Evolutionary conservation across 2,329 filamentous ascomycete species (phyloP).

Genomic region (Pyricularia grisea): DNA sequence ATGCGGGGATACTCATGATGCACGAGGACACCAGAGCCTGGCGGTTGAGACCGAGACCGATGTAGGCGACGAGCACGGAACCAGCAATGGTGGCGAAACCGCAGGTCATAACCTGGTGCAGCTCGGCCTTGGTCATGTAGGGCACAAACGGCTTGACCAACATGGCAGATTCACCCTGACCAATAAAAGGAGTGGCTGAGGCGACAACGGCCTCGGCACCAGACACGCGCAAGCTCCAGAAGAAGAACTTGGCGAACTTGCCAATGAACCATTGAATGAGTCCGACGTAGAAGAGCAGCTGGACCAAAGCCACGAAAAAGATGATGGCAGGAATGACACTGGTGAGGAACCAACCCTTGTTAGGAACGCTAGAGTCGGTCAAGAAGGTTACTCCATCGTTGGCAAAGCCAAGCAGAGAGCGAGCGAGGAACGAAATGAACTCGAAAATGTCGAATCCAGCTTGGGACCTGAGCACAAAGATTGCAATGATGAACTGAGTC

Average conservation of each 20-base stretch:
- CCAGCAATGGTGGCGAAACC: conserved; percentile 91
- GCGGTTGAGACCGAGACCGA: conserved; percentile 70
- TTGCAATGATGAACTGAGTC: conserved; percentile 75
- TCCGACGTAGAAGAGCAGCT: conserved; percentile 73
- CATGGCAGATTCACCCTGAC: conserved; percentile 90
- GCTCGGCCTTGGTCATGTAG: conserved; percentile 75
- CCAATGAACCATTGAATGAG: conserved; percentile 81
- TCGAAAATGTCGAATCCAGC: conserved; percentile 84
- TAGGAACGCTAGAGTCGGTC: conserved; percentile 29
- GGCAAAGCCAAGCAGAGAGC: conserved; percentile 67
- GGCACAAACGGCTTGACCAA: conserved; percentile 79
- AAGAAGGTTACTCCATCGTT: conserved; percentile 65
- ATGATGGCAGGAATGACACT: conserved; percentile 83
- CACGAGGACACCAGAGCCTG: conserved; percentile 84
- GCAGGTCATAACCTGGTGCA: conserved; percentile 88
- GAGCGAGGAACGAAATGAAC: conserved; percentile 71
- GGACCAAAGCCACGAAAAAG: conserved; percentile 91
- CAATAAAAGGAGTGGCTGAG: conserved; percentile 86
- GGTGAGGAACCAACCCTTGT: conserved; percentile 59
- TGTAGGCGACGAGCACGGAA: conserved; percentile 78
- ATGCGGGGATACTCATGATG: conserved; percentile 92
- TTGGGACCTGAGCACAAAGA: conserved; percentile 76
- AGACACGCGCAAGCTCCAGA: conserved; percentile 79
- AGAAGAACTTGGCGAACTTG: conserved; percentile 86
- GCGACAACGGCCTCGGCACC: conserved; percentile 92